Conservation (phyloP, 192 early-diverging fungal species). For the Piromyces finnis region DNA sequence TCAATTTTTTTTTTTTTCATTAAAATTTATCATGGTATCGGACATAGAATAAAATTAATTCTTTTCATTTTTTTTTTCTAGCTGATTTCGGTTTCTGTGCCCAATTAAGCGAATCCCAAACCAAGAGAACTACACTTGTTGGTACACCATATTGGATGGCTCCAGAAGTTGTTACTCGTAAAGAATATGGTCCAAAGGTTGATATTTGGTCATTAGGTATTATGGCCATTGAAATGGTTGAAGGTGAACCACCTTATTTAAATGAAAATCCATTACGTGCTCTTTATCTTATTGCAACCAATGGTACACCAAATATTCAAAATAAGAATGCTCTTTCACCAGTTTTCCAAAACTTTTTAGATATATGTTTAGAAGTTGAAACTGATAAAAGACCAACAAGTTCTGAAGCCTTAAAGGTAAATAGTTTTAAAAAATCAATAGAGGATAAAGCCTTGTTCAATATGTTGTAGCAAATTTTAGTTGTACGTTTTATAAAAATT, state of each 20-base stretch:
- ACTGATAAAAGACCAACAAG: neutral
- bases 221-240: conserved; percentile 95
- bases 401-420: neutral
- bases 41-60: too few species aligned
- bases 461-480: too few species aligned
- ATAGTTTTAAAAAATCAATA: too few species aligned
- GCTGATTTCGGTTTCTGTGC: conserved; percentile 82
- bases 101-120: conserved; percentile 40
- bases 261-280: conserved; percentile 76
- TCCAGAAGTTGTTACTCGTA: conserved; percentile 83
- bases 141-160: conserved; percentile 97
- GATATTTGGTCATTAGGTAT: conserved; percentile 98
- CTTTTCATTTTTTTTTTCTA: conserved; percentile 8
- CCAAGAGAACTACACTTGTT: conserved; percentile 61
- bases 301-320: conserved; percentile 80
- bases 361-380: neutral
- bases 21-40: too few species aligned
- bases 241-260: conserved; percentile 92
- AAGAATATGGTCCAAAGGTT: conserved; percentile 80
- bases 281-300: conserved; percentile 61
- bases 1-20: neutral
- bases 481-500: too few species aligned
- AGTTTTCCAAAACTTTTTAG: neutral
- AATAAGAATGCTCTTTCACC: conserved; percentile 8
- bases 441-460: too few species aligned